Base-by-base conservation (phyloP, 805 yeast genomes). In the Candida pseudofarinosa region DNA sequence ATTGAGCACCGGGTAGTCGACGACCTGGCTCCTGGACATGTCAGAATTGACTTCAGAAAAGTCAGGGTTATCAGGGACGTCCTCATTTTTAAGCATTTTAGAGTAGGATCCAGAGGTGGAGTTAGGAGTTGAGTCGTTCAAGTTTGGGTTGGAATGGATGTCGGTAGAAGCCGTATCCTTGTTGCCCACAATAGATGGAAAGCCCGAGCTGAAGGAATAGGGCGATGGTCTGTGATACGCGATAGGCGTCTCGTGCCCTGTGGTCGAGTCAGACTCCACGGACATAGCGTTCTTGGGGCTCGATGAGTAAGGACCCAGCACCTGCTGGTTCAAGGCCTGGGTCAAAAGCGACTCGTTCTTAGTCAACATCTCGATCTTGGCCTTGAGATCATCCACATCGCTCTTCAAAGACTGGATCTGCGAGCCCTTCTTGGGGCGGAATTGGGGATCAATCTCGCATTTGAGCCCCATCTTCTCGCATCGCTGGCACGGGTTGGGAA, bases 371-470 rank as follows among this genome's bases (percentile, higher is more conserved):
- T 83, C 88, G 52, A 85, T 81, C 66, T 85, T 82, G 34, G 83
- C 72, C 52, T 83, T 81, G 50, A 88, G 65, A 51, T 84, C 91
- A 55, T 85, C 90, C 4, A 88, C 89, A 52, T 90, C 97, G 52
- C 85, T 86, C 51, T 89, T 76, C 53, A 90, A 67, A 41, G 83
- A 75, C 53, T 88, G 96, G 19, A 89, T 81, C 60, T 89, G 97
- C 1, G 91, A 83, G 0, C 97, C 97, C 62, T 88, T 89, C 53
- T 87, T 83, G 3, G 97, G 97, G 55, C 89, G 76, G 62, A 88
- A 90, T 53, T 83, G 83, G 1, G 97, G 97, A 62, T 90, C 96
- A 18, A 90, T 86, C 53, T 85, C 91, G 67, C 97, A 90, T 44
- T 74, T 76, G 32, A 88, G 69, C 2, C 80, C 83, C 86, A 86